Evolutionary conservation across 2,329 filamentous ascomycete genomes (phyloP), one percentile per base, ranked within the genome.

Genomic region (Phialocephala sp.): DNA sequence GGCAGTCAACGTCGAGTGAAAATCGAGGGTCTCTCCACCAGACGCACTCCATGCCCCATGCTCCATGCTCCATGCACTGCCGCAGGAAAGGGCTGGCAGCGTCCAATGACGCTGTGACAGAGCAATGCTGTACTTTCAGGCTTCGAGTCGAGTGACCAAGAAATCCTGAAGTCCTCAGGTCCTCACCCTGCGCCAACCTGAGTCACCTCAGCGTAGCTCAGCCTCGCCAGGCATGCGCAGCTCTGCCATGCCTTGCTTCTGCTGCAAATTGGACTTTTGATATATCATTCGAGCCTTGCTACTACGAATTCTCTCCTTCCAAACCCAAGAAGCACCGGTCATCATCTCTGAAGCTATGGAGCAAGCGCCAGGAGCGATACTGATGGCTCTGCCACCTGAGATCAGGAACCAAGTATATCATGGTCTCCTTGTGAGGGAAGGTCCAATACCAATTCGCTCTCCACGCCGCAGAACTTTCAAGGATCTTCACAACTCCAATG

Each of bases 381-480:
- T 54, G 50, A 27, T 54, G 22, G 50, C 50, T 27, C 8, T 54
- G 2, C 50, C 27, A 3, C 24, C 50, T 8, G 50, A 54, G 24
- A 54, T 54, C 5, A 22, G 50, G 50, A 18, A 27, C 24, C 8
- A 18, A 15, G 18, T 54, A 8, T 54, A 54, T 35, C 27, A 27
- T 8, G 3, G 35, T 18, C 50, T 54, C 27, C 50, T 54, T n/a
- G 50, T 35, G 8, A 27, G 11, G 3, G 32, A 54, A 15, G 50
- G 32, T 11, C 50, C 50, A 15, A 35, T 54, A 54, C 24, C 24
- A 5, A 35, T 54, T n/a, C 4, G 22, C 15, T 15, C 50, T 54
- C 50, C 50, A 22, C 50, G 50, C 22, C 50, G 12, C 22, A 54
- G 50, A 35, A 32, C 50, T 54, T 54, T 54, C 50, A 27, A 35